phyloP scores from a whole-genome alignment of 805 yeast genomes.

The Sugiyamaella americana region DNA sequence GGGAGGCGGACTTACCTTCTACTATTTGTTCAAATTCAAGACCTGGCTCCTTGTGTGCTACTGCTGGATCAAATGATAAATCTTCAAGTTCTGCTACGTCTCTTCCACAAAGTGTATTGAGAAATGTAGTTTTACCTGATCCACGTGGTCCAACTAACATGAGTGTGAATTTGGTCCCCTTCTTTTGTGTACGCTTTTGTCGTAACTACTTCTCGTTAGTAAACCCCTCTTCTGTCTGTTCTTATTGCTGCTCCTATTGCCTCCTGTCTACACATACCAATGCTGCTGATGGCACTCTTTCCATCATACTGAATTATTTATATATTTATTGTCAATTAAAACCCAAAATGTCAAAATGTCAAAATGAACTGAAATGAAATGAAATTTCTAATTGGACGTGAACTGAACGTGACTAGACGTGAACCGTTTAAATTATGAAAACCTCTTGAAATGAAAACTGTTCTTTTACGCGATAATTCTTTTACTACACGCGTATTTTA shows the following conservation, averaged over 20 bases:
- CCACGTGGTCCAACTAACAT: constrained; percentile 91
- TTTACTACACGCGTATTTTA: no score
- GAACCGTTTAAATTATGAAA: no score
- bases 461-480: no score
- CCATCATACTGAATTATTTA: constrained; percentile 5
- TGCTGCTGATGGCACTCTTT: constrained; percentile 20
- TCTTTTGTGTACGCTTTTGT: constrained; percentile 74
- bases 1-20: constrained; percentile 28
- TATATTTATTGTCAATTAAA: not conserved
- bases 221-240: constrained; percentile 2
- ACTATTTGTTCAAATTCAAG: constrained; percentile 38
- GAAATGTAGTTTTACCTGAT: constrained; percentile 84
- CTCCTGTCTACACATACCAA: constrained; percentile 8
- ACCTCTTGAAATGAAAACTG: no score
- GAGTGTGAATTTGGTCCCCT: constrained; percentile 76
- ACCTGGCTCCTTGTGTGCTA: constrained; percentile 27
- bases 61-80: constrained; percentile 25
- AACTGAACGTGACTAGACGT: no score
- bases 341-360: no score
- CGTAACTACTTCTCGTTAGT: constrained; percentile 33
- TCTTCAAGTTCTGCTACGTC: constrained; percentile 51
- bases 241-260: no score
- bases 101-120: constrained; percentile 80
- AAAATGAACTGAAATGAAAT: no score
- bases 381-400: no score